Evolutionary conservation across 257 asterid genomes (phyloP), one percentile per base, ranked within the genome.

Genomic region (Orobanche coerulescens): DNA sequence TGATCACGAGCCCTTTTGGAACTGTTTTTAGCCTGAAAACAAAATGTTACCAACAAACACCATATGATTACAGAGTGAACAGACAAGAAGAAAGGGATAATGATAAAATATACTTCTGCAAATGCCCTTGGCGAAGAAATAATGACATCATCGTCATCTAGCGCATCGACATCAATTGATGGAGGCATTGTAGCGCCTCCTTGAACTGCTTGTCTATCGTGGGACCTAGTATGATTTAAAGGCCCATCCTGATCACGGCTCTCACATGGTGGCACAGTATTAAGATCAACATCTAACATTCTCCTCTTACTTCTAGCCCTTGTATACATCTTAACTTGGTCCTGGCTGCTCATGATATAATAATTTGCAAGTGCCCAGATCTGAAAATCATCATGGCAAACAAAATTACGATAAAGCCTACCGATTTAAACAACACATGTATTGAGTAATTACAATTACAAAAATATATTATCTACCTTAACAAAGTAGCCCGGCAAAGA

Each of bases 1-100:
- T 64, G 83, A 22, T 72, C 78, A 23, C 55, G 94, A 43, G 81
- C 75, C 77, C 89, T 82, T 66, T 80, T 77, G 58, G 84, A 62
- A 65, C 81, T 83, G 68, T 79, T 84, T 75, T 75, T 79, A 42
- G 95, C 97, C 98, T 88, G 81, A 55, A 80, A 61, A 19, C 54
- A 65, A 64, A n/a, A 62, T 23, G 18, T 61, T 60, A 40, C 24
- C 48, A 33, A 68, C 28, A 53, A 30, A 65, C 30, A 75, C 34
- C 26, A 50, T 14, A 43, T 4, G 62, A 58, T 20, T 12, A 55
- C 25, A 62, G 12, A 24, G 19, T 3, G 43, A 34, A 18, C n/a
- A 40, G 26, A 33, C n/a, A 34, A 52, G 30, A 40, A 30, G 36
- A 57, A 42, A 36, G 54, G 34, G 13, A 26, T 14, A 36, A 4